Evolutionary conservation across 23 red algal genomes (phyloP).

Genomic region (Gracilariopsis chorda): DNA sequence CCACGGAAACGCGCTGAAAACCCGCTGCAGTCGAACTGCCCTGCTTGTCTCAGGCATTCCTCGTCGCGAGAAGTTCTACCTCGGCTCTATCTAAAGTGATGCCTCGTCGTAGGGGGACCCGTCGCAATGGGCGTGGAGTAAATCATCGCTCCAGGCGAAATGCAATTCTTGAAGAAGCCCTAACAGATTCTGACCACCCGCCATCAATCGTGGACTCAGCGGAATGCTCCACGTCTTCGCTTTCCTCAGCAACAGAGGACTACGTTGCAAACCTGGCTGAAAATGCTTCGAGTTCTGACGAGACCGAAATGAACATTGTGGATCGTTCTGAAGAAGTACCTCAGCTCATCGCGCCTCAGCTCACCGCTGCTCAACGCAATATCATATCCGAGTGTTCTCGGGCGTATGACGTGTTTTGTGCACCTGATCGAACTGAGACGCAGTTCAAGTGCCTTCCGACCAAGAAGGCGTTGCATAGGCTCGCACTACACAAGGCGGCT

Average conservation of each 20-base stretch:
- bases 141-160: background rate
- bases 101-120: too few relatives aligned
- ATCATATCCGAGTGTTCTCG: background rate
- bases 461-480: background rate
- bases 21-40: too few relatives aligned
- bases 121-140: too few relatives aligned
- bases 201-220: background rate
- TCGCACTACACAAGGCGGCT: conserved; percentile 33
- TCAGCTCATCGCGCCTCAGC: too few relatives aligned
- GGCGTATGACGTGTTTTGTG: background rate
- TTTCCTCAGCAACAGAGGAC: background rate
- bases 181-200: background rate
- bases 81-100: too few relatives aligned
- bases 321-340: too few relatives aligned
- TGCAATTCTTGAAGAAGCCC: background rate
- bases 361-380: too few relatives aligned
- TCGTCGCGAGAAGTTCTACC: too few relatives aligned
- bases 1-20: too few relatives aligned
- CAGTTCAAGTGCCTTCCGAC: background rate
- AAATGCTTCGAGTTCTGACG: background rate
- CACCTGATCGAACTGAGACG: background rate
- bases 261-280: background rate
- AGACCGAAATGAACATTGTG: too few relatives aligned
- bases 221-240: background rate
- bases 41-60: too few relatives aligned